Evolutionary conservation across 192 early-diverging fungal genomes (phyloP), one percentile per base, ranked within the genome.

Genomic region (Powellomyces hirtus): DNA sequence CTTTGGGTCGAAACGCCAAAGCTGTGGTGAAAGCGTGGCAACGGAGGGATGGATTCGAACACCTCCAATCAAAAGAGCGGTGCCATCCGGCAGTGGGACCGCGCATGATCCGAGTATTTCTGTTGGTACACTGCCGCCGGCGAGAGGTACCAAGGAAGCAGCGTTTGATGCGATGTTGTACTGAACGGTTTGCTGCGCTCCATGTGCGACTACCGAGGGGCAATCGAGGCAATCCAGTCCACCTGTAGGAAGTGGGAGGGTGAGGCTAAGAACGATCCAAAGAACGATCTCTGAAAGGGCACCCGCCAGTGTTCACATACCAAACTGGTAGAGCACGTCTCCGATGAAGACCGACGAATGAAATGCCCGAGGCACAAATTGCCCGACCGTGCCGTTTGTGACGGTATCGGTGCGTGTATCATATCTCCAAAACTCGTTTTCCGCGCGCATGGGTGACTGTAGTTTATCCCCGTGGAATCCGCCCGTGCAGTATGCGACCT

Each of bases 401-500:
- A 35, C 31, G 18, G 29, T 4, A 40, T 38, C 64, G 1, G 34
- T 57, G 16, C 16, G 1, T 52, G 55, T 57, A 29, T 66, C 64
- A 31, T 66, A 66, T 20, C 24, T 40, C 14, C 18, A 22, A 7
- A 66, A 20, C 1, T 35, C 36, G 14, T 22, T 29, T 24, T 53
- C 52, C 14, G 64, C 62, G 18, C 24, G 62, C 5, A 29, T n/a
- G 11, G 64, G 62, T 18, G 44, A 0, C 13, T 0, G 26, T 22
- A 18, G 10, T 20, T 63, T 14, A 14, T 22, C 22, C 18, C 30
- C 59, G 35, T 13, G 42, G 27, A 71, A 51, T 20, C 29, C 49
- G 29, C 68, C 68, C 22, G 68, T 53, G 30, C 68, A 71, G 34
- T 63, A 71, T 33, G 68, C 68, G 7, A 51, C 20, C 22, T 52